Base-by-base conservation (phyloP, 1,139 yeast genomes). In the Candida freyschussii region DNA sequence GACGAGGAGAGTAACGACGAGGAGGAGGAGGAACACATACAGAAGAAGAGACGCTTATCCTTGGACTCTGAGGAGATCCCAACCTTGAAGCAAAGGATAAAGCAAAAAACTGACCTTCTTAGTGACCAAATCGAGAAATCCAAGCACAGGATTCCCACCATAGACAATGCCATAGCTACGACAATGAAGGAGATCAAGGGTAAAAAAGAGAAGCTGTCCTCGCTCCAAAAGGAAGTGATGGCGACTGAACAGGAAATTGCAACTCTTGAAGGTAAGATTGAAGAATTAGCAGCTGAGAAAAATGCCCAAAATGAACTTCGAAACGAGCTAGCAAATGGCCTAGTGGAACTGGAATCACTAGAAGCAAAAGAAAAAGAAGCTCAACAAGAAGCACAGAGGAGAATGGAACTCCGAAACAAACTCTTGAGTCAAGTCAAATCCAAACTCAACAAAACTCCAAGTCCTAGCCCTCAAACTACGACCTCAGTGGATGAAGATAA, bases 1-100 rank as follows among this genome's bases (percentile, higher is more conserved):
- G 52, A 47, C 9, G 50, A 44, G 23, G 41, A 32, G 13, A 21
- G 21, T 9, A 37, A 27, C 2, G 26, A 22, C 14, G 38, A 27
- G 10, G 27, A 26, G 6, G 37, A 29, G 17, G 38, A 30, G 2
- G 37, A 36, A 8, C 29, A 37, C 15, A 30, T 26, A 13, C 28
- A 29, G 10, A 26, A 16, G 16, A 30, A 24, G 21, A 33, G 39
- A 18, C 33, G 30, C 22, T 29, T 30, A 11, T 32, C 36, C 19
- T 19, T 20, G 24, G 23, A 24, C 6, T 20, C 40, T 13, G 39
- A 37, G 3, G 37, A 28, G 8, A 18, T 37, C 4, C 4, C 4
- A 11, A 8, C 10, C n/a, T 32, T 25, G n/a, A 41, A 39, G 33
- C 24, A 17, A 6, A 30, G 26, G 5, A 6, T 44, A 6, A 31